Base-by-base conservation (phyloP, 371 early-diverging fungal species). In the Mucor irregularis region DNA sequence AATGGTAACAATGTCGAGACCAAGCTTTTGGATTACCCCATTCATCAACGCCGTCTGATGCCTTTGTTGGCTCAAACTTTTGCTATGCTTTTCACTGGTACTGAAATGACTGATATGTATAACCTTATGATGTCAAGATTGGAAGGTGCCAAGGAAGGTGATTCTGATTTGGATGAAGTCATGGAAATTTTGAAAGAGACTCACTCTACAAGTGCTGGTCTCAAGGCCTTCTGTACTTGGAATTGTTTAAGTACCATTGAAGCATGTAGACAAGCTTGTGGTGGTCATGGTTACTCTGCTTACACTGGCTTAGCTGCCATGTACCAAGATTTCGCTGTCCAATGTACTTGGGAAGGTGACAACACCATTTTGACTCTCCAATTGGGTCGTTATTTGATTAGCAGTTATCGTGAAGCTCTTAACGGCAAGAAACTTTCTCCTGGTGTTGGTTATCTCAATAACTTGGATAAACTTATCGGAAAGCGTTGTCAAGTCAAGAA, bases 181-280 rank as follows among this genome's bases (percentile, higher is more conserved):
- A 61, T 90, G 48, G 91, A 88, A 40, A 75, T 80, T 31, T 80
- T 96, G 58, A 95, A 93, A 81, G 94, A 94, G 71, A 89, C 94
- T 4, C 96, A 96, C 62, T 90, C 93, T 7, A 95, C 95, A 47
- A 85, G 86, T 49, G 94, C 95, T 14, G 96, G 96, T 37, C 81
- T 96, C 55, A 96, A 96, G 77, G 93, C 94, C n/a, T 93, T 93
- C 65, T 93, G 95, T 73, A 96, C 96, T 5, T 95, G 95, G 92
- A 89, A 84, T 61, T 86, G 89, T 44, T 78, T 94, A 33, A 86
- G 81, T 62, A 91, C 89, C 30, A 94, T 93, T 49, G 95, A 96
- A 69, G 88, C 91, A 58, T 93, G 94, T 69, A 84, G 96, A 25
- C 95, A 95, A 76, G 77, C 93, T 8, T 82, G 91, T 53, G 96